Evolutionary conservation across 1,284 basidiomycete species (phyloP).

Genomic region (Ustanciosporium gigantosporum): DNA sequence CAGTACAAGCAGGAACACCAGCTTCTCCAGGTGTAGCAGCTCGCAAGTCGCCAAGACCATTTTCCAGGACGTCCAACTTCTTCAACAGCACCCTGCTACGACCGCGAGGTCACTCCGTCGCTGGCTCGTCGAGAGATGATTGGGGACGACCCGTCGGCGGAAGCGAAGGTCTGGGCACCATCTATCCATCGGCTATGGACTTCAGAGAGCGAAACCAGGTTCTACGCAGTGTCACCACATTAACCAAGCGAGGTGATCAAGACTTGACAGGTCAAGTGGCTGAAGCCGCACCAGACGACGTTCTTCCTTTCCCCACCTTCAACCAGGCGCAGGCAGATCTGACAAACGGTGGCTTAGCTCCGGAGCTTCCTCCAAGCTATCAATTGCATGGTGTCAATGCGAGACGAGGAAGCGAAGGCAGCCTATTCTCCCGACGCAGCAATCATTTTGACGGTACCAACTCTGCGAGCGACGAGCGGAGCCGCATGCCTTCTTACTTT

Average conservation of each 20-base stretch:
- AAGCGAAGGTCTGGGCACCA: constrained; percentile 31
- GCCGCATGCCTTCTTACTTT: too few relatives aligned
- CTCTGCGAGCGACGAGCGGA: too few relatives aligned
- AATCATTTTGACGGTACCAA: too few relatives aligned
- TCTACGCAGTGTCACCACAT: constrained; percentile 25
- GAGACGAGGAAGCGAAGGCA: too few relatives aligned
- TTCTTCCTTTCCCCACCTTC: neutral
- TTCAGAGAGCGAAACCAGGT: constrained; percentile 27
- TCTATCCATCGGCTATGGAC: constrained; percentile 23
- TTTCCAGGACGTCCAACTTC: constrained; percentile 10
- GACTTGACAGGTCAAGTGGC: constrained; percentile 20
- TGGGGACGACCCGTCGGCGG: constrained; percentile 34
- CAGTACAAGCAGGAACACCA: too few relatives aligned
- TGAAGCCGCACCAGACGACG: constrained; percentile 22
- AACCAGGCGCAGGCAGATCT: neutral
- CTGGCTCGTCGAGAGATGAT: constrained; percentile 5
- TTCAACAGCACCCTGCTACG: constrained; percentile 16
- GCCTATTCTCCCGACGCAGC: too few relatives aligned
- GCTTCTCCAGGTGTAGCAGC: too few relatives aligned
- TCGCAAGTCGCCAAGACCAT: neutral
- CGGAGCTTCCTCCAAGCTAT: too few relatives aligned
- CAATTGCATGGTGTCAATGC: too few relatives aligned
- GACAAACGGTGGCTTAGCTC: neutral
- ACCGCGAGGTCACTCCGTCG: constrained; percentile 11
- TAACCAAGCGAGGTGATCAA: constrained; percentile 22